These are phyloP conservation scores for Xylaria venustula DNA, from an alignment of 495 filamentous ascomycete species.

Conservation along the genomic window DNA sequence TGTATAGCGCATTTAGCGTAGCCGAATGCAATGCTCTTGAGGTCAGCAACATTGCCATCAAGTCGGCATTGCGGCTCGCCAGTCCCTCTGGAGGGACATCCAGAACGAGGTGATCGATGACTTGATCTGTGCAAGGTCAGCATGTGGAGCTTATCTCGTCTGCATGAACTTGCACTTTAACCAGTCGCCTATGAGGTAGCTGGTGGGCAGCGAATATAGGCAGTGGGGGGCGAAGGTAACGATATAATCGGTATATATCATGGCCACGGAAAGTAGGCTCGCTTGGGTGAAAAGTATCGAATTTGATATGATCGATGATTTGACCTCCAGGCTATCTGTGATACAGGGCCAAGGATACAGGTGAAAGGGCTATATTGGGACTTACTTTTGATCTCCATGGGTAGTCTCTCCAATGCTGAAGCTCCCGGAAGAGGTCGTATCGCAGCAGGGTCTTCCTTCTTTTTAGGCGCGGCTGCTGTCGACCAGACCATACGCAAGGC, in stretches of 20 bases:
- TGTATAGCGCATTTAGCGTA: constrained; percentile 75
- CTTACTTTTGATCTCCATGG: constrained; percentile 72
- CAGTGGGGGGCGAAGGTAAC: background rate
- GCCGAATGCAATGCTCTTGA: constrained; percentile 74
- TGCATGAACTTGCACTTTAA: background rate
- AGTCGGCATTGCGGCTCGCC: constrained; percentile 75
- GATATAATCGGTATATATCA: background rate
- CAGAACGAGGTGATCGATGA: constrained; percentile 71
- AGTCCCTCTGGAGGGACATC: constrained; percentile 78
- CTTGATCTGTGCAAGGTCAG: constrained; percentile 49
- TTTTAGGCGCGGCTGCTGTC: constrained; percentile 35
- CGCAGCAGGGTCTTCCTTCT: constrained; percentile 16
- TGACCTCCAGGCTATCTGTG: background rate
- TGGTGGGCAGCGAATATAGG: background rate
- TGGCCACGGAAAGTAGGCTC: background rate
- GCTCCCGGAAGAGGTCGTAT: constrained; percentile 34
- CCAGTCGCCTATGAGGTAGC: background rate
- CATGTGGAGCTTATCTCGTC: background rate
- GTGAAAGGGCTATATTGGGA: constrained; percentile 2
- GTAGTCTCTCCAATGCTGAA: constrained; percentile 63
- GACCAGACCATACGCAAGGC: constrained; percentile 56
- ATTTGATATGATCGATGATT: background rate
- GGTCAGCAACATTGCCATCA: constrained; percentile 74
- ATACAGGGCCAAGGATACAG: background rate
- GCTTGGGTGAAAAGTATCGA: background rate